These are phyloP conservation scores for Oxytropis ochrocephala DNA, from an alignment of 306 rosid genomes.

Conservation along the genomic window DNA sequence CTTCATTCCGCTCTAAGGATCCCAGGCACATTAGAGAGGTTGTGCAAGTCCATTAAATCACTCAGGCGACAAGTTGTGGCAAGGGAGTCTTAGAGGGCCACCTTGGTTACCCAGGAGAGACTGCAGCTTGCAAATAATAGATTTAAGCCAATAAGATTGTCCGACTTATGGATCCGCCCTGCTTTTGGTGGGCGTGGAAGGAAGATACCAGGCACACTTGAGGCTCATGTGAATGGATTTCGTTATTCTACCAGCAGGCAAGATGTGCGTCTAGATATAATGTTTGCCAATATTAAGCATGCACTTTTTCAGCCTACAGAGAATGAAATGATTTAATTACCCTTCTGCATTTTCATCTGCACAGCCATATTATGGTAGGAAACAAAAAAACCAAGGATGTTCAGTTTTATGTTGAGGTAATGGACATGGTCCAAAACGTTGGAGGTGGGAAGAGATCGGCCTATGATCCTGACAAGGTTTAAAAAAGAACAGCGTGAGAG, in stretches of 20 bases:
- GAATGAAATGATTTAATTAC: slow-evolving; percentile 97
- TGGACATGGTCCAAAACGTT: too few species aligned
- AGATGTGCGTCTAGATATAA: slow-evolving; percentile 78
- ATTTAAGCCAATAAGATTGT: slow-evolving; percentile 73
- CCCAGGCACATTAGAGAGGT: too few species aligned
- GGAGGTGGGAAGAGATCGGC: slow-evolving; percentile 90
- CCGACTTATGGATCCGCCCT: slow-evolving; percentile 95
- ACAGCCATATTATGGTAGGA: too few species aligned
- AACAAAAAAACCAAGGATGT: too few species aligned
- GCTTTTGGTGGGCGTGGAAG: too few species aligned
- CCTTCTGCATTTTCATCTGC: too few species aligned
- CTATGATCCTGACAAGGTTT: slow-evolving; percentile 91
- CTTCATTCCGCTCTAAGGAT: slow-evolving; percentile 92
- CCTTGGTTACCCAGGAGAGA: slow-evolving; percentile 90
- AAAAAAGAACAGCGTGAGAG: slow-evolving; percentile 98
- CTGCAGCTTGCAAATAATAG: slow-evolving; percentile 82
- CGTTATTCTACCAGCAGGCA: slow-evolving; percentile 81
- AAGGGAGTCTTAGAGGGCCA: slow-evolving; percentile 94
- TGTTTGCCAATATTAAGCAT: slow-evolving; percentile 85
- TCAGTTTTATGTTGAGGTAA: too few species aligned
- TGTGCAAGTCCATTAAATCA: slow-evolving; percentile 77
- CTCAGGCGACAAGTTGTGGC: slow-evolving; percentile 77
- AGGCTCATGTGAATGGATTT: slow-evolving; percentile 86
- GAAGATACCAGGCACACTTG: slow-evolving; percentile 80
- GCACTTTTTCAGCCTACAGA: slow-evolving; percentile 98